A percentile compares a stretch with the other conserved stretches of the same genome.
Conservation (phyloP, 768 basidiomycete species). For the Gyrodon lividus region DNA sequence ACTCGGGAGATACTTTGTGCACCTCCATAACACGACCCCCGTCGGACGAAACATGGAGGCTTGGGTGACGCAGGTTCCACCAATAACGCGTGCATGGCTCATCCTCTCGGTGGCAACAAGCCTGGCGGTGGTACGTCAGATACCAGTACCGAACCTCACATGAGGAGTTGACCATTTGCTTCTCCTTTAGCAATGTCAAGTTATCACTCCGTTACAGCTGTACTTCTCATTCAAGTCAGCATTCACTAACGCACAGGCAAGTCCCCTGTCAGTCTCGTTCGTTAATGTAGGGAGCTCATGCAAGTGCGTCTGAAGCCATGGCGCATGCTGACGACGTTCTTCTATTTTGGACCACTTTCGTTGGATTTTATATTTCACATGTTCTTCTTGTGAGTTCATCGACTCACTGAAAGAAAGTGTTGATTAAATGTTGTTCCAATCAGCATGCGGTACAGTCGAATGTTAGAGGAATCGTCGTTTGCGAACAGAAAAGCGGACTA, state of each 20-base stretch:
- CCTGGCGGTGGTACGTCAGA: conserved; percentile 76
- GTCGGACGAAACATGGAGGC: conserved; percentile 61
- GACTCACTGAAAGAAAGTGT: no score
- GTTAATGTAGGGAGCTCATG: conserved; percentile 10
- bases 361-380: conserved; percentile 96
- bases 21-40: conserved; percentile 1
- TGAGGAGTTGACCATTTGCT: conserved; percentile 5
- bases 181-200: conserved; percentile 76
- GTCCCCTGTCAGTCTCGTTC: conserved; percentile 16
- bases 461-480: conserved; percentile 97
- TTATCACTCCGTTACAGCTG: conserved; percentile 86
- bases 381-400: conserved; percentile 87
- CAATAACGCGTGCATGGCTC: conserved; percentile 87
- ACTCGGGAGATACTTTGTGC: background rate
- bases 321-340: conserved; percentile 88
- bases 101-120: conserved; percentile 75
- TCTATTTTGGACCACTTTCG: conserved; percentile 92
- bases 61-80: conserved; percentile 90
- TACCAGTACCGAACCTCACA: background rate
- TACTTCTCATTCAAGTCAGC: conserved; percentile 90
- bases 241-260: conserved; percentile 77
- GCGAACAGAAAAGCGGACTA: conserved; percentile 91
- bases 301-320: conserved; percentile 58
- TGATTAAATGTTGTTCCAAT: background rate
- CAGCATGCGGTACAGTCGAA: conserved; percentile 95